Conservation (phyloP, 2,329 filamentous ascomycete species). For the Scorias spongiosa region DNA sequence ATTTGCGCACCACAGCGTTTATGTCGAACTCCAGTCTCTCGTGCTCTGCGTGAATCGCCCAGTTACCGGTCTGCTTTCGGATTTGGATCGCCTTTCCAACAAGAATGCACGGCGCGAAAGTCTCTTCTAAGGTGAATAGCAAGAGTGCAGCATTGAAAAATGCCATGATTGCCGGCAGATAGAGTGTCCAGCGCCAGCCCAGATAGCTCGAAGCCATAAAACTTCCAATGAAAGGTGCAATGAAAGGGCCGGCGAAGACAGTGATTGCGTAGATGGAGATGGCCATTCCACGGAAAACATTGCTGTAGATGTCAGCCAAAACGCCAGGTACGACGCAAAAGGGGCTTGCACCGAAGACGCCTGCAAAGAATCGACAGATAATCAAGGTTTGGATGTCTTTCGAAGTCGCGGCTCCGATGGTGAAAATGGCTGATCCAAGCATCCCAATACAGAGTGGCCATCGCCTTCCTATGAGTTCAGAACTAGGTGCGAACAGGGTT, state of each 20-base stretch:
- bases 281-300: constrained; percentile 17
- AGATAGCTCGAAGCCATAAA: constrained; percentile 19
- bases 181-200: constrained; percentile 36
- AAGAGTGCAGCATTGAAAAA: constrained; percentile 33
- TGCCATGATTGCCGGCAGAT: constrained; percentile 41
- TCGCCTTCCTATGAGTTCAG: constrained; percentile 22
- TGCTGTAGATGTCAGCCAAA: constrained; percentile 42
- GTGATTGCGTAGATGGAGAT: constrained; percentile 22
- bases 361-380: constrained; percentile 24
- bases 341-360: constrained; percentile 23
- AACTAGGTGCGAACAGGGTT: constrained; percentile 36
- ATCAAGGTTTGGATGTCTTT: constrained; percentile 24
- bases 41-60: constrained; percentile 43
- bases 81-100: constrained; percentile 41
- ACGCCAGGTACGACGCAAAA: constrained; percentile 35
- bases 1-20: constrained; percentile 21
- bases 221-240: constrained; percentile 19
- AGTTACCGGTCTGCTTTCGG: constrained; percentile 40
- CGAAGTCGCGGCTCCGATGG: constrained; percentile 28
- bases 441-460: constrained; percentile 18
- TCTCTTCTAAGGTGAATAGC: constrained; percentile 40
- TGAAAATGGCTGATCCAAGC: constrained; percentile 28
- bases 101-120: constrained; percentile 43
- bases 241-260: constrained; percentile 20
- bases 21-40: constrained; percentile 25